Evolutionary conservation across 176 grass and related monocot genomes (phyloP).

Genomic region (Oryza rufipogon): DNA sequence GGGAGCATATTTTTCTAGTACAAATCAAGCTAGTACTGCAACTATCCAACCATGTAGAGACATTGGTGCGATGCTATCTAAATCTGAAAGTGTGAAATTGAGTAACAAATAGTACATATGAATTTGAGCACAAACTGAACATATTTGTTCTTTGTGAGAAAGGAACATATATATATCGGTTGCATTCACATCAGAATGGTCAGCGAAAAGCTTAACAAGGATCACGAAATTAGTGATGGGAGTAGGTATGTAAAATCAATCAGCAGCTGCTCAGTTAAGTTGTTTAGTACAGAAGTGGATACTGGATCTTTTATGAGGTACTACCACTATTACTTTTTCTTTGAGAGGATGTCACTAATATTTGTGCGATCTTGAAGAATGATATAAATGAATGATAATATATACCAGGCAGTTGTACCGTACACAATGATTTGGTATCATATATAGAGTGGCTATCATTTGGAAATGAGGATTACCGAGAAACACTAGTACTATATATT

Average conservation of each 20-base stretch:
- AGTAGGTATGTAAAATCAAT: slow-evolving; percentile 25
- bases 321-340: neutral
- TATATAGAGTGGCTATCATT: neutral
- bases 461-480: neutral
- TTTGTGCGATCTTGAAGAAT: neutral
- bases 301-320: neutral
- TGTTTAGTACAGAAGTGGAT: neutral
- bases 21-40: neutral
- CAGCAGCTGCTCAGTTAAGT: neutral
- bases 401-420: neutral
- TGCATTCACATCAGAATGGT: neutral
- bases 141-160: neutral
- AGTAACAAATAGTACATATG: too few relatives aligned
- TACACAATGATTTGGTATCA: neutral
- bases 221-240: neutral
- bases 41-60: neutral
- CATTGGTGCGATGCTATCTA: neutral
- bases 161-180: neutral
- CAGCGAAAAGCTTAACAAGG: neutral
- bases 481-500: slow-evolving; percentile 7
- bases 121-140: neutral
- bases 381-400: neutral
- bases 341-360: neutral
- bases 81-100: slow-evolving; percentile 4
- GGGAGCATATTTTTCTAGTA: neutral